Evolutionary conservation across 805 yeast genomes (phyloP).

Genomic region (Yarrowia sp.): DNA sequence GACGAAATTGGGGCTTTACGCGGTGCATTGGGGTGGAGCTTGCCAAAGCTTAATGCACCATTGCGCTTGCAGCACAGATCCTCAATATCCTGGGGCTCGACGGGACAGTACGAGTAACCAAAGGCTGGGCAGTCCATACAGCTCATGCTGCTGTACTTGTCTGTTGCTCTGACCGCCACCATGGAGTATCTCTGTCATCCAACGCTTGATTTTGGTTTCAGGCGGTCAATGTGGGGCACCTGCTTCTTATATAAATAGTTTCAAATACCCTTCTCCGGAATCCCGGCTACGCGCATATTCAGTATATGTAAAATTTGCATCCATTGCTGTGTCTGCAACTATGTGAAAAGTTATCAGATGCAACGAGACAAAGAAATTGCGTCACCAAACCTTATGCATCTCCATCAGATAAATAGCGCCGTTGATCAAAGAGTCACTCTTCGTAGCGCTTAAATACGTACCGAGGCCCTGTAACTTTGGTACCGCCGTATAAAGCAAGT

Average conservation of each 20-base stretch:
- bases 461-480: slow-evolving; percentile 16
- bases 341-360: slow-evolving; percentile 18
- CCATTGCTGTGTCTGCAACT: background rate
- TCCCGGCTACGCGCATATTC: background rate
- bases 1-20: background rate
- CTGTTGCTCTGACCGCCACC: background rate
- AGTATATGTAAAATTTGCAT: background rate
- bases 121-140: slow-evolving; percentile 19
- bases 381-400: slow-evolving; percentile 13
- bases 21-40: background rate
- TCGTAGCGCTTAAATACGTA: background rate
- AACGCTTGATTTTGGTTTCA: background rate
- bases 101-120: slow-evolving; percentile 1
- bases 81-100: slow-evolving; percentile 16
- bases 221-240: background rate
- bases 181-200: background rate
- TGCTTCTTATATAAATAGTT: background rate
- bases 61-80: slow-evolving; percentile 10
- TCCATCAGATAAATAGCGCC: slow-evolving; percentile 7
- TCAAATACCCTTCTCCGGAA: background rate
- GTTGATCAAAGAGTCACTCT: slow-evolving; percentile 1
- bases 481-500: background rate
- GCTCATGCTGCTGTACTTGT: background rate
- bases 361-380: slow-evolving; percentile 11
- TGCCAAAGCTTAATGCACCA: background rate